Base-by-base conservation (phyloP, 179 eudicot genomes). In the Actinidia polygama region DNA sequence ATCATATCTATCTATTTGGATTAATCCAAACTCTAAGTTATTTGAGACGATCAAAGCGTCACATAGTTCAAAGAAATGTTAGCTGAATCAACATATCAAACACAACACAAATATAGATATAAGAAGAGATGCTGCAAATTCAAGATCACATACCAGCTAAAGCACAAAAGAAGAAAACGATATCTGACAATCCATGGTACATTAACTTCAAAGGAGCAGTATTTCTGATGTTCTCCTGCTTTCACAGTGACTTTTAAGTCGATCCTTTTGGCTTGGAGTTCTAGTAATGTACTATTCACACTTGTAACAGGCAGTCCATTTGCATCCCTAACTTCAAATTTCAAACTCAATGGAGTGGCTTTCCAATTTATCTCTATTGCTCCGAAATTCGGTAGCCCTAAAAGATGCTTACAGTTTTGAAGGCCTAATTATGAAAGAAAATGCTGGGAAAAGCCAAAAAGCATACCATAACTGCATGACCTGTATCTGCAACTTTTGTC, bases 381-480 rank as follows among this genome's bases (percentile, higher is more conserved):
- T 83, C 97, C 97, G 80, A 90, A 93, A 82, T 93, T 93, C 26
- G 91, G 92, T 84, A 84, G 83, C 53, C 94, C 97, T 93, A 85
- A 30, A 23, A 69, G 19, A 79, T 44, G 50, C 67, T 23, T 76
- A 19, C 23, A 75, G 36, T 5, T 19, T 9, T 82, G 53, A 44
- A 51, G 2, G n/a, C 15, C 11, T 55, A 78, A 51, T 40, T 26
- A 30, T 69, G 3, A n/a, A 51, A 66, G 9, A 1, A 10, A 19
- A 18, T 23, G 19, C 19, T 7, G 23, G 46, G 4, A 75, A 80
- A 69, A 67, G 74, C 81, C 26, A 1, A 75, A 80, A 69, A 67
- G 74, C 81, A 24, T 91, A 93, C 97, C 97, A 71, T 88, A 93
- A 78, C 90, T 87, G 85, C 97, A 93, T 67, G 95, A 93, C 78